A percentile compares a stretch with the other conserved stretches of the same genome.
Conservation (phyloP, 768 basidiomycete species). For the Cyclocybe aegerita region DNA sequence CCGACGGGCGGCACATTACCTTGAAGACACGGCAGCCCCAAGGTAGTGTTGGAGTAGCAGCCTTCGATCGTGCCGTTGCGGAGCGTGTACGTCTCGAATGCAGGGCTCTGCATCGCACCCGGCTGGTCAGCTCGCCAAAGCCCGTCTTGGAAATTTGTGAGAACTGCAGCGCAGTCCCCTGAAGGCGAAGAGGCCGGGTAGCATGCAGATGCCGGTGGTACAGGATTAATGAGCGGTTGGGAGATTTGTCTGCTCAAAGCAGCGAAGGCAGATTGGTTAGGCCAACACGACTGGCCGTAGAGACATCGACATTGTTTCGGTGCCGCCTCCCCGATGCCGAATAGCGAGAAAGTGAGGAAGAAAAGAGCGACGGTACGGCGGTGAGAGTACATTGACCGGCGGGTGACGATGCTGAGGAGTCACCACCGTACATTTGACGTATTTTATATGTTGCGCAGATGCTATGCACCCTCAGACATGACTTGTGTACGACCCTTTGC, state of each 20-base stretch:
- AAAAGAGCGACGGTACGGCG: background rate
- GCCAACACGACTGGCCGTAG: slow-evolving; percentile 43
- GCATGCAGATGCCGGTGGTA: slow-evolving; percentile 39
- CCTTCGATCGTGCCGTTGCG: slow-evolving; percentile 46
- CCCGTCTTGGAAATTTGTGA: slow-evolving; percentile 26
- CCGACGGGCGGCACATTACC: slow-evolving; percentile 41
- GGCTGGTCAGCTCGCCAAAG: slow-evolving; percentile 40
- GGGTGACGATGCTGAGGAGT: too few relatives aligned
- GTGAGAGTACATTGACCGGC: too few relatives aligned
- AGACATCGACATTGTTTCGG: slow-evolving; percentile 33
- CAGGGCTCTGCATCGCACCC: slow-evolving; percentile 36
- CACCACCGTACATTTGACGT: too few relatives aligned
- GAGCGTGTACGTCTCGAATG: slow-evolving; percentile 30
- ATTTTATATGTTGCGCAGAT: too few relatives aligned
- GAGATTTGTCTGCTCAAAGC: slow-evolving; percentile 36
- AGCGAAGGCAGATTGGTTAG: slow-evolving; percentile 30
- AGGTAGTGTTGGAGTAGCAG: slow-evolving; percentile 48
- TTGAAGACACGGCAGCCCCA: slow-evolving; percentile 40
- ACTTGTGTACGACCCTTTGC: too few relatives aligned
- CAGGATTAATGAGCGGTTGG: slow-evolving; percentile 41
- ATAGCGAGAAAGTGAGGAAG: background rate
- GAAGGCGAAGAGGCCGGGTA: slow-evolving; percentile 35
- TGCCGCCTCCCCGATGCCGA: background rate
- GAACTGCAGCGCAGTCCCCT: slow-evolving; percentile 36
- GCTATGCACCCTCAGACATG: too few relatives aligned